A percentile compares a stretch with the other conserved stretches of the same genome.
Conservation (phyloP, 2,329 filamentous ascomycete genomes). For the Ilyonectria mors-panacis region DNA sequence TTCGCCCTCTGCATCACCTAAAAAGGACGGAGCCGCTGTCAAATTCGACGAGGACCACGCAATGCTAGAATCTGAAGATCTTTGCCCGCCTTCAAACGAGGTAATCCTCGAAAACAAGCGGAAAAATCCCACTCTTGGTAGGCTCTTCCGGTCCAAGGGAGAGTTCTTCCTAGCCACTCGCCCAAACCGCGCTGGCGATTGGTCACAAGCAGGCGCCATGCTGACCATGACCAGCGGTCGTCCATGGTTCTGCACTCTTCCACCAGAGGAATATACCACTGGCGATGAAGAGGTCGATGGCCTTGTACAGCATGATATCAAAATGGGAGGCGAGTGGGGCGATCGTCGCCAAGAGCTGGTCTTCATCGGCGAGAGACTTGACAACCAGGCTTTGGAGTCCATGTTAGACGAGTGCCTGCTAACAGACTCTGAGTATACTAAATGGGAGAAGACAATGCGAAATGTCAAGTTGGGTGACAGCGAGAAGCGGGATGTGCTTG, state of each 20-base stretch:
- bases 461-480: conserved; percentile 53
- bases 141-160: conserved; percentile 75
- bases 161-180: conserved; percentile 73
- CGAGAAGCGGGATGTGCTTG: conserved; percentile 62
- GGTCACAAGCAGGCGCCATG: conserved; percentile 77
- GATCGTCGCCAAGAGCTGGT: conserved; percentile 81
- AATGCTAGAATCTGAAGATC: conserved; percentile 43
- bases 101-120: conserved; percentile 70
- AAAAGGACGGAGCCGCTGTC: conserved; percentile 36
- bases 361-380: conserved; percentile 78
- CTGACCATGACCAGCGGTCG: conserved; percentile 71
- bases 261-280: conserved; percentile 64
- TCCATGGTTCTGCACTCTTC: conserved; percentile 72
- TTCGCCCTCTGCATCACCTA: conserved; percentile 34
- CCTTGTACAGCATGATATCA: conserved; percentile 65
- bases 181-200: conserved; percentile 68
- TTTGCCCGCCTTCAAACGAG: conserved; percentile 56
- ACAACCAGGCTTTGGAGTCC: conserved; percentile 64
- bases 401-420: conserved; percentile 74
- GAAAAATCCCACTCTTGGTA: conserved; percentile 65
- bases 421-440: conserved; percentile 69
- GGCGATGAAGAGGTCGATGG: conserved; percentile 63
- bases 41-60: conserved; percentile 33
- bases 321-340: conserved; percentile 74
- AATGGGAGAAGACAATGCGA: conserved; percentile 69